Evolutionary conservation across 2,329 filamentous ascomycete genomes (phyloP).

Genomic region (Graphium sp.): DNA sequence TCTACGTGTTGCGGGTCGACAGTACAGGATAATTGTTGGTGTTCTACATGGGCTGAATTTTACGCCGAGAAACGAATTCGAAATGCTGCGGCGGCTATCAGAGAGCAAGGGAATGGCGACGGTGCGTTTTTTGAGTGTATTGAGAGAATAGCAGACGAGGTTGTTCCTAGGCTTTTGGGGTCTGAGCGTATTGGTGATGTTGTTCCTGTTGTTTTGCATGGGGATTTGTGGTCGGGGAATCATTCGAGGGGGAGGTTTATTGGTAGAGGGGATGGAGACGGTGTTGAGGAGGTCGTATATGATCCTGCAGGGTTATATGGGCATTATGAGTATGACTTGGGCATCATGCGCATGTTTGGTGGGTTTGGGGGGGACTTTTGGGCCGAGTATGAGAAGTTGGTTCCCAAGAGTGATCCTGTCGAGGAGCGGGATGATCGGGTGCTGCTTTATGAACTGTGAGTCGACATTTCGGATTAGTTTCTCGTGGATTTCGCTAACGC

Average conservation of each 20-base stretch:
- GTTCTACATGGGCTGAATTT: conserved; percentile 66
- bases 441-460: conserved; percentile 65
- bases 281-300: conserved; percentile 59
- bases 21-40: conserved; percentile 62
- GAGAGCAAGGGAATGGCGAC: conserved; percentile 44
- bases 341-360: conserved; percentile 95
- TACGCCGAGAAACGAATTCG: conserved; percentile 63
- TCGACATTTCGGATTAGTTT: conserved; percentile 13
- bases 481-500: conserved; percentile 6
- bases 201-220: conserved; percentile 69
- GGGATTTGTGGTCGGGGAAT: conserved; percentile 90
- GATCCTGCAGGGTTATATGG: conserved; percentile 72
- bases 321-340: conserved; percentile 78
- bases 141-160: conserved; percentile 40
- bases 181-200: conserved; percentile 48
- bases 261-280: conserved; percentile 23
- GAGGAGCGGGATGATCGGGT: conserved; percentile 78
- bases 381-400: conserved; percentile 57
- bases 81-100: conserved; percentile 39
- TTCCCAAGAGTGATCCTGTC: conserved; percentile 64
- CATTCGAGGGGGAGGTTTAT: conserved; percentile 48
- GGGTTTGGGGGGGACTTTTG: conserved; percentile 61
- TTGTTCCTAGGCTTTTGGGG: conserved; percentile 64
- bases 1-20: conserved; percentile 79
- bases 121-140: conserved; percentile 43